A percentile compares a stretch with the other conserved stretches of the same genome.
These are phyloP conservation scores for Isabelozyma gotoi DNA, from an alignment of 805 yeast species.

Conservation along the genomic window DNA sequence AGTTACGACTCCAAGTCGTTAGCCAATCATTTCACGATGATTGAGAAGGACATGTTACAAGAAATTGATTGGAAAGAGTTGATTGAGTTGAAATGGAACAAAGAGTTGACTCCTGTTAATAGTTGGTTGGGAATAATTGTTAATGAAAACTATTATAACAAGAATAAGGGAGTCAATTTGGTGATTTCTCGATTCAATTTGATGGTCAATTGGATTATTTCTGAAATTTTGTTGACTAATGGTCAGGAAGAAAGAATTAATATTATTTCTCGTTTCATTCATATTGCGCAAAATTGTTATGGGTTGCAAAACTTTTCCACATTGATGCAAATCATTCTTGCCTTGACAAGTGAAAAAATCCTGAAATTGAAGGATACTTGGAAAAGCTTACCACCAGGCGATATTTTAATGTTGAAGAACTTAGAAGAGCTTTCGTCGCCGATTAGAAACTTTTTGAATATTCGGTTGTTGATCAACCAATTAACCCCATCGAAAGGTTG, in stretches of 20 bases:
- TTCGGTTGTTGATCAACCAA: conserved; percentile 63
- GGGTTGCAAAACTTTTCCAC: conserved; percentile 80
- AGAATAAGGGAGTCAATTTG: conserved; percentile 72
- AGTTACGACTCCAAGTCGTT: conserved; percentile 64
- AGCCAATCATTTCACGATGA: conserved; percentile 80
- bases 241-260: conserved; percentile 58
- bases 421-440: conserved; percentile 76
- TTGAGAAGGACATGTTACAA: conserved; percentile 78
- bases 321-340: conserved; percentile 81
- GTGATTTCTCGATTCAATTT: conserved; percentile 84
- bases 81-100: conserved; percentile 72
- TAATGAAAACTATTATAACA: conserved; percentile 46
- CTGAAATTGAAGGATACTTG: conserved; percentile 67
- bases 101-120: conserved; percentile 61
- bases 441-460: conserved; percentile 63
- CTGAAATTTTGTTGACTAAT: conserved; percentile 77
- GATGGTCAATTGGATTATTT: conserved; percentile 87
- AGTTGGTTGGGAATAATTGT: conserved; percentile 83
- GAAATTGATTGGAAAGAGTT: conserved; percentile 93
- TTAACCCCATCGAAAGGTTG: conserved; percentile 70
- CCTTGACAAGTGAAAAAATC: conserved; percentile 66
- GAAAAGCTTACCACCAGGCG: conserved; percentile 71
- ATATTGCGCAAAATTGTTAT: conserved; percentile 75
- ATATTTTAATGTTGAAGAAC: conserved; percentile 62
- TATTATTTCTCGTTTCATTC: conserved; percentile 83